Evolutionary conservation across 345 rosid genomes (phyloP).

Genomic region (Citrus sinensis): DNA sequence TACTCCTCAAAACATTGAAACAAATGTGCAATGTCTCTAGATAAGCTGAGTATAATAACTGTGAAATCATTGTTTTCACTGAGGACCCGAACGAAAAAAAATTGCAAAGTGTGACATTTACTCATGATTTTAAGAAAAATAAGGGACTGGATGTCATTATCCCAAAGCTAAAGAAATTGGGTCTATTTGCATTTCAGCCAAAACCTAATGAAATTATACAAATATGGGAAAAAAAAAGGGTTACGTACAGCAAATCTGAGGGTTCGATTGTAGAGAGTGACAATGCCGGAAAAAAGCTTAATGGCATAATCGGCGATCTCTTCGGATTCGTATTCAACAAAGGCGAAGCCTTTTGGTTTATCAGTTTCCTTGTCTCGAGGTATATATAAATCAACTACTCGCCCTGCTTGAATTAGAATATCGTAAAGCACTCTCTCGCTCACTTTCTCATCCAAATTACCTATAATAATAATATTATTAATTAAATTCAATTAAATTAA

Average conservation of each 20-base stretch:
- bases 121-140: no score
- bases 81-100: no score
- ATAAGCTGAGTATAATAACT: no score
- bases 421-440: slow-evolving; percentile 85
- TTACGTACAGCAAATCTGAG: slow-evolving; percentile 69
- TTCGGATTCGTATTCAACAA: slow-evolving; percentile 78
- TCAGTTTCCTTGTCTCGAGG: slow-evolving; percentile 88
- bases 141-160: background rate
- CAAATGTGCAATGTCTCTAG: no score
- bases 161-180: background rate
- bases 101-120: no score
- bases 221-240: no score
- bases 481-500: background rate
- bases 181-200: background rate
- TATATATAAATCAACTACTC: slow-evolving; percentile 67
- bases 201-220: background rate
- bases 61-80: no score
- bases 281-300: slow-evolving; percentile 87
- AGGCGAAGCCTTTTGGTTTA: slow-evolving; percentile 82
- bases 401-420: slow-evolving; percentile 86
- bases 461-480: slow-evolving; percentile 22
- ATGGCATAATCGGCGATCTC: slow-evolving; percentile 92
- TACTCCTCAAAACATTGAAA: no score
- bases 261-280: slow-evolving; percentile 65
- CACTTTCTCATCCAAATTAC: slow-evolving; percentile 86